Evolutionary conservation across 345 rosid genomes (phyloP), one percentile per base, ranked within the genome.

Genomic region (Heritiera fomes): DNA sequence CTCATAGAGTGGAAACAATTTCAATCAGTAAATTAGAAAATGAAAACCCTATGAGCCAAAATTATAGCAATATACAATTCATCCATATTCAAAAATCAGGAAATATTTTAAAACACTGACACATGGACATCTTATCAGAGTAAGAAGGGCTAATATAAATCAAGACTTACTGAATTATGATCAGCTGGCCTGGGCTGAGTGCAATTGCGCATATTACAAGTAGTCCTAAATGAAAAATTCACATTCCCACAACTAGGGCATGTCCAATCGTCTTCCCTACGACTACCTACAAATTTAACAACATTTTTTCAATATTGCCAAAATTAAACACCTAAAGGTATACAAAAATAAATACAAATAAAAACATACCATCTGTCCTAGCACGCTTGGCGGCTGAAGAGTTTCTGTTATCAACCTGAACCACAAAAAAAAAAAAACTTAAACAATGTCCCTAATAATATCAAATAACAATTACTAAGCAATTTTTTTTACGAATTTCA

Each of bases 191-290:
- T 85, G 13, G 97, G 90, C 75, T 96, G 99, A 63, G 99, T 92
- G 75, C 99, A 96, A 81, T 96, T 96, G 43, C 98, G 99, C 98
- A 92, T 96, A 80, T 96, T 96, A 79, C 99, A 96, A 66, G 99
- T 94, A 49, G 97, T 96, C 87, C 98, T 89, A 73, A 96, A 96
- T 2, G 99, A 94, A 82, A 96, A 96, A 69, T 96, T 96, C 79
- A 92, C 99, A 83, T 96, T 96, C 76, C 95, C 98, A 79, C 99
- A 96, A 76, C 98, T 96, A 3, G 98, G 98, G 66, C 98, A 96
- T 45, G 98, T 94, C 99, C 98, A 97, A 78, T 97, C 99, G 85
- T 97, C 98, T 78, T 97, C 99, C 86, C 99, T 91, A 3, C 99
- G 95, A 68, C 99, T 91, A 43, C 99, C 99, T 97, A 76, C 61